phyloP scores from a whole-genome alignment of 169 alveolate genomes.

The Neospora caninum region DNA sequence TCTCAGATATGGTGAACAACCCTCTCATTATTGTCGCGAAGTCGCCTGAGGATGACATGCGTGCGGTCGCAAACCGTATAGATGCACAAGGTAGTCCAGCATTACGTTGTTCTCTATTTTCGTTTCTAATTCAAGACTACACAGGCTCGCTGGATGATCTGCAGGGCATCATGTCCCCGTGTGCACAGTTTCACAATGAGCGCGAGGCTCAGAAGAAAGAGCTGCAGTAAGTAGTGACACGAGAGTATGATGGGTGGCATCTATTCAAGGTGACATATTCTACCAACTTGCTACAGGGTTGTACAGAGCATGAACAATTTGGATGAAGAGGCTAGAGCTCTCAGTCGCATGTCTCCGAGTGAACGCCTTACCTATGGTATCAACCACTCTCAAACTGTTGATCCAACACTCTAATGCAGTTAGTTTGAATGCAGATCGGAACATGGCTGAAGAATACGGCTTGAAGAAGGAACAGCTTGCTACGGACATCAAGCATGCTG shows the following conservation, averaged over 20 bases:
- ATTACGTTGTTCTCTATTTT: too few species aligned
- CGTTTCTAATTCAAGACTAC: background rate
- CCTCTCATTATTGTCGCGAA: slow-evolving; percentile 36
- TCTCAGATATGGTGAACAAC: slow-evolving; percentile 15
- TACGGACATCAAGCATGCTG: background rate
- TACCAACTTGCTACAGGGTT: background rate
- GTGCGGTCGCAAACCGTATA: background rate
- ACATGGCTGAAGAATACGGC: slow-evolving; percentile 33
- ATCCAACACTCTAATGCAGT: too few species aligned
- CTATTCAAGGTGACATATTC: background rate
- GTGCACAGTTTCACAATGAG: slow-evolving; percentile 28
- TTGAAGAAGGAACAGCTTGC: background rate
- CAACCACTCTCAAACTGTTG: background rate
- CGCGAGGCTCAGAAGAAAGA: slow-evolving; percentile 41
- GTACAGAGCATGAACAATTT: background rate
- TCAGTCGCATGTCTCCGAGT: slow-evolving; percentile 26
- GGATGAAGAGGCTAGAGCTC: slow-evolving; percentile 19
- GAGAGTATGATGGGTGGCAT: background rate
- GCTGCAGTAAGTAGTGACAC: background rate
- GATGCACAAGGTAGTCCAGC: background rate
- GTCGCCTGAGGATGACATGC: slow-evolving; percentile 26
- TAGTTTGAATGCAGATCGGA: background rate
- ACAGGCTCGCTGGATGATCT: slow-evolving; percentile 20
- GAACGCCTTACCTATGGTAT: slow-evolving; percentile 33
- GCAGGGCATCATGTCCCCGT: slow-evolving; percentile 27